phyloP scores from a whole-genome alignment of 371 early-diverging fungal species.

The Mortierella sp. region DNA sequence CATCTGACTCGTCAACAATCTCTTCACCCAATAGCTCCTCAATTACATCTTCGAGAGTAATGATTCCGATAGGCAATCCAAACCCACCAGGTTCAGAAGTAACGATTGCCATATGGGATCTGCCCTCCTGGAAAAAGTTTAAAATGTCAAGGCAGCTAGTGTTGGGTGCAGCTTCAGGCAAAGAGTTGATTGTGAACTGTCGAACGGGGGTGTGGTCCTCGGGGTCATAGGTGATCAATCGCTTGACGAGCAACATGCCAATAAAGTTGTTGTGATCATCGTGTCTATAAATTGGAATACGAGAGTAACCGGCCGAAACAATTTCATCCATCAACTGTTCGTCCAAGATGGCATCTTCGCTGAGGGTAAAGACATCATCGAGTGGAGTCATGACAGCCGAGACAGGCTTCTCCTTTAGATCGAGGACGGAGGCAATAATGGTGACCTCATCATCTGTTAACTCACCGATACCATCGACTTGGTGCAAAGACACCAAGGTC shows the following conservation, averaged over 20 bases:
- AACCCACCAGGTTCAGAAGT: slow-evolving; percentile 67
- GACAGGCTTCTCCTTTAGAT: slow-evolving; percentile 89
- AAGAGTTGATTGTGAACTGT: slow-evolving; percentile 56
- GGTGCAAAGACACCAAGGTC: slow-evolving; percentile 91
- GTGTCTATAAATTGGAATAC: slow-evolving; percentile 87
- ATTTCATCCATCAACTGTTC: slow-evolving; percentile 77
- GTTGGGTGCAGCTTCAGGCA: slow-evolving; percentile 6
- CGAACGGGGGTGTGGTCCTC: slow-evolving; percentile 83
- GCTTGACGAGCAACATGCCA: slow-evolving; percentile 92
- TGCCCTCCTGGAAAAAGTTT: slow-evolving; percentile 94
- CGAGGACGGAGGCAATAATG: slow-evolving; percentile 92
- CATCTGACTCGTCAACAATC: slow-evolving; percentile 96
- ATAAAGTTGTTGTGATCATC: slow-evolving; percentile 77
- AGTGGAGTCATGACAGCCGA: slow-evolving; percentile 89
- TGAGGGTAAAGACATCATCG: slow-evolving; percentile 85
- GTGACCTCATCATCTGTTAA: slow-evolving; percentile 92
- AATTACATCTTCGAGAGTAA: slow-evolving; percentile 97
- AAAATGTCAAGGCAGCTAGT: slow-evolving; percentile 87
- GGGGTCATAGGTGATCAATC: slow-evolving; percentile 87
- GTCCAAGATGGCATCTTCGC: slow-evolving; percentile 78
- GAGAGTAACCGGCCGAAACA: slow-evolving; percentile 87
- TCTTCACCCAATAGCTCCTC: slow-evolving; percentile 95
- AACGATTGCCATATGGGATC: slow-evolving; percentile 83
- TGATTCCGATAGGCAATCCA: slow-evolving; percentile 82
- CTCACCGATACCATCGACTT: slow-evolving; percentile 82